phyloP scores from a whole-genome alignment of 495 filamentous ascomycete genomes.

The Hyaloscypha variabilis region DNA sequence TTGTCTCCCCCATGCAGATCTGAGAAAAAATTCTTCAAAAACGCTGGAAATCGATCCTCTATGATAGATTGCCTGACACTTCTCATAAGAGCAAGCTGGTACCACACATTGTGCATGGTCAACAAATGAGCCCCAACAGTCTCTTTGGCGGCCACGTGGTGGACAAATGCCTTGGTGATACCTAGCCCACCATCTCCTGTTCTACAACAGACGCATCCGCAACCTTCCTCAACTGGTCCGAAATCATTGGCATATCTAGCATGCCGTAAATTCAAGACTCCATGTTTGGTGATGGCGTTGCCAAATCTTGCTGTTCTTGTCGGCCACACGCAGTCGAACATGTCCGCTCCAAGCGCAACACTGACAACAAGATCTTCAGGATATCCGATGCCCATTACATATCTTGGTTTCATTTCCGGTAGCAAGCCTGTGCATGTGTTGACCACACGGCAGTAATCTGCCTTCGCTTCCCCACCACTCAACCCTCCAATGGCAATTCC shows the following conservation, averaged over 20 bases:
- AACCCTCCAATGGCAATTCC: slow-evolving; percentile 96
- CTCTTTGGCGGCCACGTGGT: slow-evolving; percentile 92
- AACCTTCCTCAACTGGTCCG: slow-evolving; percentile 77
- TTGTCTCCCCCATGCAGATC: slow-evolving; percentile 69
- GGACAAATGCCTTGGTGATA: slow-evolving; percentile 84
- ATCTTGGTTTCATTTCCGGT: slow-evolving; percentile 88
- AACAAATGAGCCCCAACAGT: slow-evolving; percentile 94
- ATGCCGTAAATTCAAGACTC: slow-evolving; percentile 81
- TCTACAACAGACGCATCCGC: slow-evolving; percentile 77
- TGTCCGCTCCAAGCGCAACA: slow-evolving; percentile 91
- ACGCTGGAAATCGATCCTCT: slow-evolving; percentile 78
- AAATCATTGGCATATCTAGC: slow-evolving; percentile 79
- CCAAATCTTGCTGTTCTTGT: slow-evolving; percentile 95
- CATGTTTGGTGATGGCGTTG: slow-evolving; percentile 82
- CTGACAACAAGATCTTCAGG: slow-evolving; percentile 94
- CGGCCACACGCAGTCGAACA: slow-evolving; percentile 99
- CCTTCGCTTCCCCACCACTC: slow-evolving; percentile 75
- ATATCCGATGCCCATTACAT: slow-evolving; percentile 98
- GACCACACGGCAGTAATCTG: slow-evolving; percentile 66
- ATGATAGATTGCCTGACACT: slow-evolving; percentile 76
- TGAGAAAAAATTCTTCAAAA: slow-evolving; percentile 76
- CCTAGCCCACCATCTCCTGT: slow-evolving; percentile 71
- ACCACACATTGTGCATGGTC: slow-evolving; percentile 94
- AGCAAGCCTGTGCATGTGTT: slow-evolving; percentile 82
- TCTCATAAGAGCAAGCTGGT: slow-evolving; percentile 81